phyloP scores from a whole-genome alignment of 805 yeast genomes.

The Yamadazyma akitaensis region DNA sequence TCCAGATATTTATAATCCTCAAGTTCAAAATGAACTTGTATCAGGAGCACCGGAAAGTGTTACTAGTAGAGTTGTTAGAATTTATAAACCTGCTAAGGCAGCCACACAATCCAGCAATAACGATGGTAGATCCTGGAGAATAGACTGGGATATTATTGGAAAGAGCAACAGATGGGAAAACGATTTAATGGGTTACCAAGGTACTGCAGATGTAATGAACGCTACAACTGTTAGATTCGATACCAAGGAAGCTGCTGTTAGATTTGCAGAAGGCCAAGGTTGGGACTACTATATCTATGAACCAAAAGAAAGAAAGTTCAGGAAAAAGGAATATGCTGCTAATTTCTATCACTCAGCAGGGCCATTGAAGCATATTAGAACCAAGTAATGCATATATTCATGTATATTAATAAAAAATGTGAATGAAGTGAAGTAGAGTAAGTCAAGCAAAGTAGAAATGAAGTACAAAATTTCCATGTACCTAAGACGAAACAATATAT shows the following conservation, averaged over 20 bases:
- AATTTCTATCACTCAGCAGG: constrained; percentile 69
- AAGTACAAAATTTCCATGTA: too few relatives aligned
- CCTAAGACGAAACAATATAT: too few relatives aligned
- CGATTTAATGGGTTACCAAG: constrained; percentile 82
- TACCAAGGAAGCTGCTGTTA: constrained; percentile 70
- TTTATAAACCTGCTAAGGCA: constrained; percentile 70
- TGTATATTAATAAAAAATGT: constrained; percentile 8
- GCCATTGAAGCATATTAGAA: constrained; percentile 75
- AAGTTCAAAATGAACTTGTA: constrained; percentile 48
- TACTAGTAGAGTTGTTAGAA: constrained; percentile 66
- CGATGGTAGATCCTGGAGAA: constrained; percentile 59
- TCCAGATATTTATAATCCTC: constrained; percentile 23
- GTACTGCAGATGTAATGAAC: constrained; percentile 77
- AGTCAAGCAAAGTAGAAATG: not conserved
- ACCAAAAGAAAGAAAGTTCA: constrained; percentile 71
- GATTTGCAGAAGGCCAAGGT: constrained; percentile 79
- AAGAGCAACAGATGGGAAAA: constrained; percentile 87
- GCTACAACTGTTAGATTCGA: constrained; percentile 73
- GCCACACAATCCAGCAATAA: constrained; percentile 76
- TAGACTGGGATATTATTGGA: constrained; percentile 80
- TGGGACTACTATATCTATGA: constrained; percentile 83
- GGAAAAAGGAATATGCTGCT: constrained; percentile 68
- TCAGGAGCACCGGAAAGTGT: constrained; percentile 79
- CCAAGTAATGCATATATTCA: constrained; percentile 48
- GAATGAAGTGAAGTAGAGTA: not conserved